Base-by-base conservation (phyloP, 2,329 filamentous ascomycete genomes). In the Colletotrichum euphorbiae region DNA sequence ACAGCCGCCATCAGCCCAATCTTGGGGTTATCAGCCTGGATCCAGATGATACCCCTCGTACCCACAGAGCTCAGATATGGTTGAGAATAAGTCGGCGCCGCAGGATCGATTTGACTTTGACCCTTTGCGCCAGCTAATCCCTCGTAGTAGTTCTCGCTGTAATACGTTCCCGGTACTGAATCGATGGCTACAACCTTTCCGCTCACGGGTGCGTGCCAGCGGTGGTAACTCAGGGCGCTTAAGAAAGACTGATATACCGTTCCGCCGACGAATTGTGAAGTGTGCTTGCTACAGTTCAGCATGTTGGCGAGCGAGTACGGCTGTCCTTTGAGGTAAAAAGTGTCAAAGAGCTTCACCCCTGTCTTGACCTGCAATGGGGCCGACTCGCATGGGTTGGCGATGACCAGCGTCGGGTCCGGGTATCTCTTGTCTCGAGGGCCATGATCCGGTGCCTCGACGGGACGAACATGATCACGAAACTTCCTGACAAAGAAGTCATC, bases 161-260 rank as follows among this genome's bases (percentile, higher is more conserved):
- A 93, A 77, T 92, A 93, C 0, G 90, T 91, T 2, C 91, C 91
- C 21, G 88, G 84, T 4, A 86, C 75, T 0, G 90, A 81, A 65
- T 85, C 89, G 0, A 85, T 84, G 61, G 87, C 86, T 51, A 82
- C 80, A 15, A 93, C 78, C 5, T 76, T 88, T 0, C 91, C 91
- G 5, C 81, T 84, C 0, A 93, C 84, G n/a, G 91, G 91, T 0
- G 87, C 77, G 77, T 93, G 90, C 91, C 91, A 93, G 28, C 90
- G 84, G 76, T 93, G 91, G 75, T 93, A 93, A 48, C 86, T 89
- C 59, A 91, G 78, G 0, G 89, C 87, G 7, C 84, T 89, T 3
- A 93, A 79, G 74, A 91, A 93, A 0, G 90, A 90, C 73, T 93
- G 90, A 76, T 92, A 93, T 31, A 93, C 80, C 0, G 88, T 91